Conservation (phyloP, 805 yeast species). For the Torulaspora delbrueckii region DNA sequence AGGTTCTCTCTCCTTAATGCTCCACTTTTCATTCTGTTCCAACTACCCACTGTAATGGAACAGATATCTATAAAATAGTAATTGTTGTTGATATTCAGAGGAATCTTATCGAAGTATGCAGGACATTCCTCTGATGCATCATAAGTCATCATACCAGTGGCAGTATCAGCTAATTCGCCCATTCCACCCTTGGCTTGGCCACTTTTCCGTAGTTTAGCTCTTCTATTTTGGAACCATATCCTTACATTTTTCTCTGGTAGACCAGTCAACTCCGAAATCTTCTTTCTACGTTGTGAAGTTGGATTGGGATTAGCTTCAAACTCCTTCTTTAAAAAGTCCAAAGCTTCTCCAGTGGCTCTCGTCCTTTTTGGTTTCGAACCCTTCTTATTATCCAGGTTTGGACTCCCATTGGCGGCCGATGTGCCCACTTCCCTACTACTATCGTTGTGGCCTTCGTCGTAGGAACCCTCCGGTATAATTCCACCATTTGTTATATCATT, state of each 20-base stretch:
- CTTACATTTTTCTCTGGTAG: conserved; percentile 86
- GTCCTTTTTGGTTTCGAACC: conserved; percentile 47
- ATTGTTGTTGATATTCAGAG: conserved; percentile 56
- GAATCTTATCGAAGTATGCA: conserved; percentile 39
- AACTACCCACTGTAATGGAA: conserved; percentile 68
- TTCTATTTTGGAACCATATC: conserved; percentile 87
- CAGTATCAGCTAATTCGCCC: conserved; percentile 7
- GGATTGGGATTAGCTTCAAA: conserved; percentile 75
- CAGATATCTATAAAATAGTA: conserved; percentile 65
- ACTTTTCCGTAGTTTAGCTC: conserved; percentile 68
- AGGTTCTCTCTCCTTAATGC: conserved; percentile 38
- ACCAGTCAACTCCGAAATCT: conserved; percentile 64
- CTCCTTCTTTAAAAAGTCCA: conserved; percentile 61
- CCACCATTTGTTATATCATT: neutral
- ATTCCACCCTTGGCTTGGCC: conserved; percentile 6
- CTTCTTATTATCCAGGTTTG: conserved; percentile 9
- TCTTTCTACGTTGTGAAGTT: conserved; percentile 61
- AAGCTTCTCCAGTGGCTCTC: conserved; percentile 75
- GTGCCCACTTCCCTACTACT: conserved; percentile 1
- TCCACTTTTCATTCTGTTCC: conserved; percentile 76
- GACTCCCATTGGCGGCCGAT: conserved; percentile 10
- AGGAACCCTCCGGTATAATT: conserved; percentile 1
- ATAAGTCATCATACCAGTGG: conserved; percentile 8
- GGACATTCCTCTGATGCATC: conserved; percentile 16
- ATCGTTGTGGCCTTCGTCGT: conserved; percentile 1